Percentiles rank a stretch among this genome's conserved stretches.
These are phyloP conservation scores for Glycyrrhiza uralensis DNA, from an alignment of 306 rosid genomes.

Conservation along the genomic window DNA sequence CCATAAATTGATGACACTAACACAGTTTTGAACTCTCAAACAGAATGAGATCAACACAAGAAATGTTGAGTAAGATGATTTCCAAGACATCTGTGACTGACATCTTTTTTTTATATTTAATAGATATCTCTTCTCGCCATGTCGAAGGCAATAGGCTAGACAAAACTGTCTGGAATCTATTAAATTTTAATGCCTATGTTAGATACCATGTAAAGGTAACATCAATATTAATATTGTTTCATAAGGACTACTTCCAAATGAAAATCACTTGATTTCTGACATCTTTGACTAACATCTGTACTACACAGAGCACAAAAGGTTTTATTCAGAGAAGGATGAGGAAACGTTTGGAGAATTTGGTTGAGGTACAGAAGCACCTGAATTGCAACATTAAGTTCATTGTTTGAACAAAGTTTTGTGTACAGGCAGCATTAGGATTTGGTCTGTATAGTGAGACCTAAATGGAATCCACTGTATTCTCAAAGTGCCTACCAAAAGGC, in stretches of 20 bases:
- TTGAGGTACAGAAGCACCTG: conserved; percentile 45
- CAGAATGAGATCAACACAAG: background rate
- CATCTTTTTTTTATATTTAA: conserved; percentile 2
- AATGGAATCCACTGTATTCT: background rate
- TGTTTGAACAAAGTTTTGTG: background rate
- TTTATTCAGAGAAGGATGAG: conserved; percentile 87
- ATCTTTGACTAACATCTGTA: conserved; percentile 10
- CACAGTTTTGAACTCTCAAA: conserved; percentile 14
- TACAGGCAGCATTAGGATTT: background rate
- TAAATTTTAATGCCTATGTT: conserved; percentile 71
- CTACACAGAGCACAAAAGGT: conserved; percentile 74
- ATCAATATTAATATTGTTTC: background rate
- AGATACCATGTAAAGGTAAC: conserved; percentile 76
- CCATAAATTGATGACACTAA: background rate
- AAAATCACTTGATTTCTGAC: conserved; percentile 6
- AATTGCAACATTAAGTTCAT: background rate
- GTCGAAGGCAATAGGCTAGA: conserved; percentile 68
- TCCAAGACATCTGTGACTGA: conserved; percentile 8
- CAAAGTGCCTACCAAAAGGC: background rate
- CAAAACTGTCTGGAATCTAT: conserved; percentile 78
- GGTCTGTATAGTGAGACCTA: background rate
- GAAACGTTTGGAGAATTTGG: conserved; percentile 63
- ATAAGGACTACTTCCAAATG: background rate
- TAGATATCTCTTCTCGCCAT: conserved; percentile 65
- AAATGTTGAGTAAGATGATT: background rate